phyloP scores from a whole-genome alignment of 2,329 filamentous ascomycete species.

The Drechslerella stenobrocha region DNA sequence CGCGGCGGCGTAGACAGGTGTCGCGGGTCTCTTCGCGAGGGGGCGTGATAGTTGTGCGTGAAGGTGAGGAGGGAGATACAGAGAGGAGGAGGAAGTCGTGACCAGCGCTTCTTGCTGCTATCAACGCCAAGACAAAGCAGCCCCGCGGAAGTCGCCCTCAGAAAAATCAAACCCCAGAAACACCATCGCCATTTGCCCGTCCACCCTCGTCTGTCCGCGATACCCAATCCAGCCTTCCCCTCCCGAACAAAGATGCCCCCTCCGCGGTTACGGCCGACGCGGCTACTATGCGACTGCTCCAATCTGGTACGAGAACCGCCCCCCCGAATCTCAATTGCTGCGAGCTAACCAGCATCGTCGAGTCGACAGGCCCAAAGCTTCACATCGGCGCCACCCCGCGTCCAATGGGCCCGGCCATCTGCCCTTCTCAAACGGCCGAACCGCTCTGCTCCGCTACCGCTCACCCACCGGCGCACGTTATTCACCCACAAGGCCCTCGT shows the following conservation, averaged over 20 bases:
- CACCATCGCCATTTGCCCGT: constrained; percentile 3
- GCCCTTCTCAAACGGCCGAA: not conserved
- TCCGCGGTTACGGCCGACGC: constrained; percentile 34
- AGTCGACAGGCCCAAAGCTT: constrained; percentile 12
- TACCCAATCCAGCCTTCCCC: constrained; percentile 7
- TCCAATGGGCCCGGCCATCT: not conserved
- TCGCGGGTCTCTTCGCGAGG: not conserved
- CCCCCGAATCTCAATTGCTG: not conserved
- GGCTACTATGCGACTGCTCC: constrained; percentile 27
- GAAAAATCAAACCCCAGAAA: not conserved
- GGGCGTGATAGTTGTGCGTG: not conserved
- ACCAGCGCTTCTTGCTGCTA: too few species aligned
- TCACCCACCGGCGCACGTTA: constrained; percentile 4
- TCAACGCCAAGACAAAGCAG: constrained; percentile 3
- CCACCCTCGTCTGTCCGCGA: constrained; percentile 6
- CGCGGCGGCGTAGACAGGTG: not conserved
- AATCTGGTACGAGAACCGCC: constrained; percentile 15
- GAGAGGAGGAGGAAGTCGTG: too few species aligned
- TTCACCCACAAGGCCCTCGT: constrained; percentile 12
- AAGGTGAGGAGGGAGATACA: not conserved
- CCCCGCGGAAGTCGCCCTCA: not conserved
- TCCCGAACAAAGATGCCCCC: constrained; percentile 25
- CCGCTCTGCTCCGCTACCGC: constrained; percentile 1
- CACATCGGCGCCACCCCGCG: not conserved
- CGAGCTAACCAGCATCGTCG: constrained; percentile 4